phyloP scores from a whole-genome alignment of 2,329 filamentous ascomycete genomes.

The Shiraia sp. region DNA sequence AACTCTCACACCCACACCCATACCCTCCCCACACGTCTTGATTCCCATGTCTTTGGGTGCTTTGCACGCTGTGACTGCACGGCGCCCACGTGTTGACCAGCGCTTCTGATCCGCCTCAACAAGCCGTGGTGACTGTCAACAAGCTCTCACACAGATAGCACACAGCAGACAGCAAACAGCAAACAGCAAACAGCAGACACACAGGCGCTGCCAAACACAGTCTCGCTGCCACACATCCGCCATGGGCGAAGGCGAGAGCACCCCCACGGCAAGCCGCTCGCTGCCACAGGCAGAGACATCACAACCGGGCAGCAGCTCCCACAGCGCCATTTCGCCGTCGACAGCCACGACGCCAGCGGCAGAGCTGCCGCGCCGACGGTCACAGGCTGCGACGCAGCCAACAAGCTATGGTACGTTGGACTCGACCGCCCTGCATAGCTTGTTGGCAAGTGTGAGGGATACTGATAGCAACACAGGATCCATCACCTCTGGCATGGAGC shows the following conservation, averaged over 20 bases:
- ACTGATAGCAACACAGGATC: slow-evolving; percentile 32
- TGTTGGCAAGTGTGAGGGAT: slow-evolving; percentile 1
- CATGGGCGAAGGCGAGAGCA: slow-evolving; percentile 39
- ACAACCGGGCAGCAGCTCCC: slow-evolving; percentile 34
- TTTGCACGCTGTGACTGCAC: slow-evolving; percentile 7
- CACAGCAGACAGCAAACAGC: slow-evolving; percentile 5
- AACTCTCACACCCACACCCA: slow-evolving; percentile 15
- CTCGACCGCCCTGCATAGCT: background rate
- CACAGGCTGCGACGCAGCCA: slow-evolving; percentile 30
- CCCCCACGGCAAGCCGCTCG: background rate
- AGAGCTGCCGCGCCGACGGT: slow-evolving; percentile 37
- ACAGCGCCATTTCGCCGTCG: slow-evolving; percentile 26
- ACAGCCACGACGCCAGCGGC: slow-evolving; percentile 20
- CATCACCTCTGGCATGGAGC: slow-evolving; percentile 39
- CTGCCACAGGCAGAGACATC: slow-evolving; percentile 22
- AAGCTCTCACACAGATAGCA: no score
- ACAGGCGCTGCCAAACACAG: no score
- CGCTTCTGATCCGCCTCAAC: slow-evolving; percentile 13
- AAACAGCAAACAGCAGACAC: no score
- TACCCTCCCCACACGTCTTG: slow-evolving; percentile 11
- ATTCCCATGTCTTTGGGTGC: slow-evolving; percentile 12
- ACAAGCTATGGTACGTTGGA: slow-evolving; percentile 40
- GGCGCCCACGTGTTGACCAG: slow-evolving; percentile 17
- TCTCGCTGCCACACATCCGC: slow-evolving; percentile 11
- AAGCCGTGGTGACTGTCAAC: no score